Evolutionary conservation across 768 basidiomycete genomes (phyloP).

Genomic region (Serendipita sp.): DNA sequence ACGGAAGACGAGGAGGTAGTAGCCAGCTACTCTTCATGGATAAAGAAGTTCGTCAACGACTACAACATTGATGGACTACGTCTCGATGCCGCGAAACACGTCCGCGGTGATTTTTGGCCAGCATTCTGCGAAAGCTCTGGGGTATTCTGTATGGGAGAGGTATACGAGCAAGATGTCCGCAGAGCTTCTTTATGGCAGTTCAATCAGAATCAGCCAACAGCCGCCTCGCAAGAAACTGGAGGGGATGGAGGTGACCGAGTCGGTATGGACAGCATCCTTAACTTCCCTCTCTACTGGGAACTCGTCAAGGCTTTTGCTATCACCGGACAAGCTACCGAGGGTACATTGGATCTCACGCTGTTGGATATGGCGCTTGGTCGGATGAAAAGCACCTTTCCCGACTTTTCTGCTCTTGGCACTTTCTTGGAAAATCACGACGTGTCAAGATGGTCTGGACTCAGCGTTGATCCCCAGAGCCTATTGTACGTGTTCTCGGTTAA

Average conservation of each 20-base stretch:
- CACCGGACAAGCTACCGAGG: conserved; percentile 31
- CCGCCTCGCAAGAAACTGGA: neutral
- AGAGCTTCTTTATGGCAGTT: neutral
- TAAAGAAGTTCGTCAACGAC: conserved; percentile 46
- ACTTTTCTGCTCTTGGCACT: conserved; percentile 40
- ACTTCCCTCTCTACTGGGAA: conserved; percentile 55
- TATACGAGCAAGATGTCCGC: conserved; percentile 36
- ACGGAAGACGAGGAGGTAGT: conserved; percentile 53
- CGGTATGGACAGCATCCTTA: conserved; percentile 51
- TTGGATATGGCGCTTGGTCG: neutral
- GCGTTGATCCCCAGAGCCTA: conserved; percentile 56
- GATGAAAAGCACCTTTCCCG: conserved; percentile 14
- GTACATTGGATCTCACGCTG: neutral
- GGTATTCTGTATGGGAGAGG: conserved; percentile 78
- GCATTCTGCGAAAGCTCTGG: conserved; percentile 56
- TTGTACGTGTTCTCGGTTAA: conserved; percentile 28
- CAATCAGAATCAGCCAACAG: neutral
- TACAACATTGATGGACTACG: conserved; percentile 76
- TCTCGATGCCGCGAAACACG: conserved; percentile 58
- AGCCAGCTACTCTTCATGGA: conserved; percentile 51
- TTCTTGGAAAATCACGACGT: conserved; percentile 71
- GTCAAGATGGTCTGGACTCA: conserved; percentile 55
- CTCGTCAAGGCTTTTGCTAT: conserved; percentile 52
- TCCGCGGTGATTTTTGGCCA: conserved; percentile 63
- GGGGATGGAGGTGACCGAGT: conserved; percentile 18